phyloP scores from a whole-genome alignment of 768 basidiomycete genomes.

The Podaxis sp. region DNA sequence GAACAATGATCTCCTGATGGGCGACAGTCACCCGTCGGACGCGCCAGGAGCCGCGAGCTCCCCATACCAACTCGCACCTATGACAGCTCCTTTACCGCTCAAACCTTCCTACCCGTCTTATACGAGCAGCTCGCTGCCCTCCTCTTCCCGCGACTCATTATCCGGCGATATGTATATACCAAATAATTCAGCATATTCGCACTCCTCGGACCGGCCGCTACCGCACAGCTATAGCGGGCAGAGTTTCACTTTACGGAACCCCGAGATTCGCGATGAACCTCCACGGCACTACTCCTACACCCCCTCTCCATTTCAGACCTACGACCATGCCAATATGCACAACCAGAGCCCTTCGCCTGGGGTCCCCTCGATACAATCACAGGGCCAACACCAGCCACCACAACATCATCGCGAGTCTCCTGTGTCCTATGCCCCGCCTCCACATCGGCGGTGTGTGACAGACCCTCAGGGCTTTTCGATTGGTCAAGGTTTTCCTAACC shows the following conservation, averaged over 20 bases:
- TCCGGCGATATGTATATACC: constrained; percentile 41
- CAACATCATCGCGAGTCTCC: constrained; percentile 44
- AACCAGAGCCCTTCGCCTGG: constrained; percentile 41
- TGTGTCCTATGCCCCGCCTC: constrained; percentile 37
- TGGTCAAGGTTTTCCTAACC: constrained; percentile 48
- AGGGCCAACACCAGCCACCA: constrained; percentile 37
- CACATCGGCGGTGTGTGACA: constrained; percentile 56
- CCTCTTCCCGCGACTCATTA: constrained; percentile 43
- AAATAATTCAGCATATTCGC: constrained; percentile 41
- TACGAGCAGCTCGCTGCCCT: constrained; percentile 34
- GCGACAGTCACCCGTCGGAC: constrained; percentile 40
- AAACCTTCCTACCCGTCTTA: constrained; percentile 48
- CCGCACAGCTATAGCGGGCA: constrained; percentile 46
- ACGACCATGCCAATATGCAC: constrained; percentile 37
- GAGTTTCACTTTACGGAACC: constrained; percentile 40
- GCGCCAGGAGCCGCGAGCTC: constrained; percentile 39
- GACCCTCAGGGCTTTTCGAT: constrained; percentile 56
- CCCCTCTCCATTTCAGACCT: constrained; percentile 45
- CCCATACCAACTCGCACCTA: constrained; percentile 46
- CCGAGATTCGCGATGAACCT: constrained; percentile 21
- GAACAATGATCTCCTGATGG: constrained; percentile 57
- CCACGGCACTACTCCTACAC: constrained; percentile 54
- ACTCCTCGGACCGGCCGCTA: constrained; percentile 51
- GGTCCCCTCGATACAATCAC: constrained; percentile 33
- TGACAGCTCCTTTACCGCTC: constrained; percentile 46